These are phyloP conservation scores for Tolypocladium endophyticum DNA, from an alignment of 2,329 filamentous ascomycete species.

Conservation along the genomic window DNA sequence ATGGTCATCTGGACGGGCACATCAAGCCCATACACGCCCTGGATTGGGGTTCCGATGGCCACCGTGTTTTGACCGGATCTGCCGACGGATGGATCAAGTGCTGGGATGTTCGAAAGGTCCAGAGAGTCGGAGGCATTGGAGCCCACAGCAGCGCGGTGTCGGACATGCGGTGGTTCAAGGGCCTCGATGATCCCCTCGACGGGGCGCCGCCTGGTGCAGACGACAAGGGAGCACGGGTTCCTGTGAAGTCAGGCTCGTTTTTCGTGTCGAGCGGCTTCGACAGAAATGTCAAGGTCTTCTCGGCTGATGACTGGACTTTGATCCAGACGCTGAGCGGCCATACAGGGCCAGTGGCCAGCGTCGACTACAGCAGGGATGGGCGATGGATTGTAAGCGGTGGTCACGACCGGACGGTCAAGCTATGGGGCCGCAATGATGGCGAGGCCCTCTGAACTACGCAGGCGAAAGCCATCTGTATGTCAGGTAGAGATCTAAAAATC, in stretches of 20 bases:
- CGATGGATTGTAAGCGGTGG: conserved; percentile 92
- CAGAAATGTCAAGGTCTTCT: conserved; percentile 90
- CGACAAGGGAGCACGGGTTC: conserved; percentile 54
- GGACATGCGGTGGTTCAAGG: conserved; percentile 90
- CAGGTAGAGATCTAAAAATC: not conserved
- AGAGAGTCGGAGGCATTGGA: conserved; percentile 72
- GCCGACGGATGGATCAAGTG: conserved; percentile 95
- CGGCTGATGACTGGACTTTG: conserved; percentile 88
- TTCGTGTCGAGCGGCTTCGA: conserved; percentile 89
- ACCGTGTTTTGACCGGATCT: conserved; percentile 85
- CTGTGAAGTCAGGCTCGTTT: conserved; percentile 84
- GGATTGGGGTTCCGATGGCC: conserved; percentile 85
- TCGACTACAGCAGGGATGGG: conserved; percentile 76
- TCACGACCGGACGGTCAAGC: conserved; percentile 88
- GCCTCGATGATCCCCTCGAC: conserved; percentile 61
- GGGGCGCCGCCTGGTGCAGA: conserved; percentile 50
- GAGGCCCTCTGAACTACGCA: conserved; percentile 31
- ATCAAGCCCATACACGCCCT: conserved; percentile 89
- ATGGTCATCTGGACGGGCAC: conserved; percentile 69
- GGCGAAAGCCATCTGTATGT: not conserved
- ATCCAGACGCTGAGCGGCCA: conserved; percentile 84
- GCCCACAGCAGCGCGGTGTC: conserved; percentile 88
- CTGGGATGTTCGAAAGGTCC: conserved; percentile 90
- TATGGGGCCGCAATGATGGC: conserved; percentile 83
- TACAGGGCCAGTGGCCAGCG: conserved; percentile 82